Conservation (phyloP, 2,329 filamentous ascomycete species). For the Ophiostoma tasmaniense region DNA sequence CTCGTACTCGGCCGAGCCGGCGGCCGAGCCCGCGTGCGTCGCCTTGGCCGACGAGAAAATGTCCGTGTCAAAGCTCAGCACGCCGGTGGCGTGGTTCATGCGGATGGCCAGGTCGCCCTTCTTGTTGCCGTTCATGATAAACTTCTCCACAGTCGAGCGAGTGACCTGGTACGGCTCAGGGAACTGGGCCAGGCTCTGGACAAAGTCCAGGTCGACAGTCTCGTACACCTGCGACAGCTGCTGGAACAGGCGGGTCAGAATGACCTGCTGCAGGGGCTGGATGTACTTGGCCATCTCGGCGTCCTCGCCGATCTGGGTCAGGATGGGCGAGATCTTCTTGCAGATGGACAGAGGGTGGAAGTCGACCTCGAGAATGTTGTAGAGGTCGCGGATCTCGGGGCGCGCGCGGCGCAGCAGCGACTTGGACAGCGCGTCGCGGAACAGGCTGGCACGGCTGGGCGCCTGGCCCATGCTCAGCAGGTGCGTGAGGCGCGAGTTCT, state of each 20-base stretch:
- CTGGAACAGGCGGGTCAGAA: conserved; percentile 95
- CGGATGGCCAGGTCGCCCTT: conserved; percentile 96
- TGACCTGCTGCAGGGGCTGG: conserved; percentile 91
- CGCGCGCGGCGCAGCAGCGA: conserved; percentile 84
- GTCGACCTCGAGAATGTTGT: conserved; percentile 98
- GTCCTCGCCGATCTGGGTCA: conserved; percentile 86
- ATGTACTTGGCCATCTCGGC: conserved; percentile 97
- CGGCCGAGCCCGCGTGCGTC: conserved; percentile 70
- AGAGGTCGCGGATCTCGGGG: conserved; percentile 91
- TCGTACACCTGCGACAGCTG: conserved; percentile 98
- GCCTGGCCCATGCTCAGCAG: conserved; percentile 86
- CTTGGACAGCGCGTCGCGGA: conserved; percentile 94
- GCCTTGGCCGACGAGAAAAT: conserved; percentile 97
- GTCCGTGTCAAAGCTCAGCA: conserved; percentile 94
- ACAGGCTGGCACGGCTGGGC: conserved; percentile 80
- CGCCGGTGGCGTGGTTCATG: conserved; percentile 88
- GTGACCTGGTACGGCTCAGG: conserved; percentile 93
- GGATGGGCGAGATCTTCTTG: conserved; percentile 96
- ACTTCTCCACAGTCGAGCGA: conserved; percentile 91
- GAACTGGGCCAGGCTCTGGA: conserved; percentile 89
- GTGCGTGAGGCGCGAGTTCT: conserved; percentile 95
- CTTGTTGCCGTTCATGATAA: conserved; percentile 99
- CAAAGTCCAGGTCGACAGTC: conserved; percentile 88
- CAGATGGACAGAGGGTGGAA: conserved; percentile 98
- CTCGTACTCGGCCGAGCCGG: conserved; percentile 82